Base-by-base conservation (phyloP, 148 eudicot species). In the Vaccinium darrowii region DNA sequence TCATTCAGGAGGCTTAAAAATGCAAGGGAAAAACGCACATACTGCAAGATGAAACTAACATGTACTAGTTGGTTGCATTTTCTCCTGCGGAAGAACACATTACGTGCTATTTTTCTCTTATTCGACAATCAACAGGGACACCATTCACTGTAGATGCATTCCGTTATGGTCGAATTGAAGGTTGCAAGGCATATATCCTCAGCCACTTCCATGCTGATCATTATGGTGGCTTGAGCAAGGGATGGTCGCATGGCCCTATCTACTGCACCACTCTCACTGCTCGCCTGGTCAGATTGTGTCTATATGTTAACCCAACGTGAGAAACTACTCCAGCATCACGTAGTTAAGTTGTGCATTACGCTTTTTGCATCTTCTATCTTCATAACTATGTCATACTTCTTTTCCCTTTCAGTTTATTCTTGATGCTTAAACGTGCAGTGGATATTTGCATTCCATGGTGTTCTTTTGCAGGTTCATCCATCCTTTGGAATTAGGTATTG, bases 201-300 rank as follows among this genome's bases (percentile, higher is more conserved):
- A 93, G 84, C 63, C 95, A 93, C 82, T 93, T 93, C 81, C 95
- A 93, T 78, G 91, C 91, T 83, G 95, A 93, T 89, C 95, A 93
- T 60, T 93, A 93, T 69, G 91, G 92, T 79, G 95, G 93, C 78
- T 86, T 93, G 90, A 93, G 81, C 89, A 93, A 93, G 84, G 86
- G 82, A 75, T 93, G 95, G 95, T 88, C 93, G 47, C 87, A 90
- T 72, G 95, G 93, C 57, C 93, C 91, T 76, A 91, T 93, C 78
- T 93, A 93, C 75, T 91, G 93, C 89, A 93, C 95, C 50, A 71
- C 91, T 36, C 86, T 93, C 57, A 93, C 95, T 60, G 93, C 93
- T 78, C 87, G 92, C 81, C 86, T 93, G 80, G 86, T 93, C 82
- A 87, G 84, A 87, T 84, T 88, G 83, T 90, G 93, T 82, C 91